Evolutionary conservation across 1,139 yeast species (phyloP), one percentile per base, ranked within the genome.

Genomic region (Blastobotrys capitulatus): DNA sequence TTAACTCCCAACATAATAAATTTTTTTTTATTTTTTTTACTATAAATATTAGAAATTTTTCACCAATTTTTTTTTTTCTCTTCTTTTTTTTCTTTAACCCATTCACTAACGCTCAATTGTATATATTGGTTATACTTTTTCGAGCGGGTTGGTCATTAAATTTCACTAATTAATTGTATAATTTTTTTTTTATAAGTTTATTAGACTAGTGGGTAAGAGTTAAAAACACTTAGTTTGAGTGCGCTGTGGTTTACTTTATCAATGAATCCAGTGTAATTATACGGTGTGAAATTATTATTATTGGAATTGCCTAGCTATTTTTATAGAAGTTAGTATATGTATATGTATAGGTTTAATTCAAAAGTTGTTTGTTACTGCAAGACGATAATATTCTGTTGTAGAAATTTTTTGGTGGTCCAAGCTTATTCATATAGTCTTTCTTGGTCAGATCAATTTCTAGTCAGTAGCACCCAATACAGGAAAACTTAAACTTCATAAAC

Each of bases 61-160:
- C 3, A 22, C 22, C 26, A 18, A 6, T 4, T 22, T 18, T 38
- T 20, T 20, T 38, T 19, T 20, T 38, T 29, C 27, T 16, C 37
- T 15, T 31, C 25, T 18, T 41, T 41, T 29, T 41, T 29, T 41
- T 34, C 49, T 26, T 5, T 42, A 43, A 65, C 66, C 68, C 56
- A 52, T 13, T 54, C 64, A 58, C 66, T 67, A 29, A 53, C 65
- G 61, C 68, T 64, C 68, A 61, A 62, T 48, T 36, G 44, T 45
- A 41, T 44, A 34, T 18, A 46, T 22, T 37, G 45, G 54, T 44
- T 37, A 27, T 49, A 34, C 36, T 29, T 49, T 53, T 56, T 56
- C 49, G 60, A 57, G 61, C 61, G 55, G 60, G 60, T 52, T 57
- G 45, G 40, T 25, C 25, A 16, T n/a, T 46, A 37, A 6, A 22